A percentile compares a stretch with the other conserved stretches of the same genome.
These are phyloP conservation scores for Ogataea angusta DNA, from an alignment of 805 yeast species.

Conservation along the genomic window DNA sequence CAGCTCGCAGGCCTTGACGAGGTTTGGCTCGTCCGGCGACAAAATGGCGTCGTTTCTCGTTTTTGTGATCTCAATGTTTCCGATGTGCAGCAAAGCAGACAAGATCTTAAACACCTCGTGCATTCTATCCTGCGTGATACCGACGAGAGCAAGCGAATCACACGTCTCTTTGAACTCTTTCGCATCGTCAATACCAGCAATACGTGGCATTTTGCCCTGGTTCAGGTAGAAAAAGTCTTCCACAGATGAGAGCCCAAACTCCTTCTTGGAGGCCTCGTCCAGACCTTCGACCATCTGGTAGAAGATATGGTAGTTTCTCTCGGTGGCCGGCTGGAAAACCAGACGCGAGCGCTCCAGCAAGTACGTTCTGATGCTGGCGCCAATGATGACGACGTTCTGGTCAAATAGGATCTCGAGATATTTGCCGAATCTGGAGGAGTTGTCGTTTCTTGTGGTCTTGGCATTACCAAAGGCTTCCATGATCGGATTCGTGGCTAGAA, in stretches of 20 bases:
- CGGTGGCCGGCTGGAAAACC: constrained; percentile 87
- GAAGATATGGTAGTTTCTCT: constrained; percentile 92
- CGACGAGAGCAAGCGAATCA: constrained; percentile 76
- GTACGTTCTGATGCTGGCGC: constrained; percentile 92
- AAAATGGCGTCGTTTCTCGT: constrained; percentile 81
- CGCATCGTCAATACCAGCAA: constrained; percentile 78
- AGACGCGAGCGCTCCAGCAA: constrained; percentile 89
- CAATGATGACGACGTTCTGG: constrained; percentile 71
- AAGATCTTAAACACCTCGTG: constrained; percentile 68
- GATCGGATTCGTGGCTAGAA: constrained; percentile 93
- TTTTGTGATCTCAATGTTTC: constrained; percentile 84
- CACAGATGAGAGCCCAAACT: constrained; percentile 59
- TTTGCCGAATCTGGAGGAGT: constrained; percentile 96
- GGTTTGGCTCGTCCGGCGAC: constrained; percentile 80
- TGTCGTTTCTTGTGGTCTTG: constrained; percentile 93
- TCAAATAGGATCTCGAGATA: constrained; percentile 89
- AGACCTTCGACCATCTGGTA: constrained; percentile 84
- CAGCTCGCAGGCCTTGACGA: constrained; percentile 77
- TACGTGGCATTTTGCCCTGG: constrained; percentile 76
- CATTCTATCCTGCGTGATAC: constrained; percentile 60
- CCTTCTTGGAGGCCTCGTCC: constrained; percentile 48
- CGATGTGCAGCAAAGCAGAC: constrained; percentile 88
- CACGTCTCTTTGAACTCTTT: constrained; percentile 73
- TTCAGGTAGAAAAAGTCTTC: constrained; percentile 77
- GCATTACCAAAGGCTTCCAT: constrained; percentile 99